Percentiles rank a stretch among this genome's conserved stretches.
Evolutionary conservation across 257 asterid species (phyloP).

Genomic region (Nicotiana paniculata): DNA sequence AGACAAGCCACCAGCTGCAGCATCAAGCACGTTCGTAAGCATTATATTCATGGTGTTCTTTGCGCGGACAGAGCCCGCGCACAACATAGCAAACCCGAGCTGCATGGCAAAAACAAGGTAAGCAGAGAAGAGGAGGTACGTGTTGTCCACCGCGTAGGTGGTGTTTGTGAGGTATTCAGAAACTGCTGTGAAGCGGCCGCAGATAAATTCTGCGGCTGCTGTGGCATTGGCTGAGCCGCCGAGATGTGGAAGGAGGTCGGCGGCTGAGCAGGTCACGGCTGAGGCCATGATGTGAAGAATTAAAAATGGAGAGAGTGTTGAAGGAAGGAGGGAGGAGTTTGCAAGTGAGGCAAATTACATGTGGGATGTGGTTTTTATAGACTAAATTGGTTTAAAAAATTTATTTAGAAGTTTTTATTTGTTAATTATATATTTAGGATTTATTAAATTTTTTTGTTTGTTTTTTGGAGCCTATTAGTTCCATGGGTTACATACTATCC

Average conservation of each 20-base stretch:
- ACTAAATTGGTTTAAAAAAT: background rate
- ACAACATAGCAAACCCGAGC: conserved; percentile 92
- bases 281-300: background rate
- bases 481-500: background rate
- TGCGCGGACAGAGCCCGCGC: conserved; percentile 94
- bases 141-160: conserved; percentile 56
- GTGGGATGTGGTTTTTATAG: conserved; percentile 1
- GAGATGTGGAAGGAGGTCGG: conserved; percentile 45
- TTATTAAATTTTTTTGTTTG: background rate
- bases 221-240: conserved; percentile 62
- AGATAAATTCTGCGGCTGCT: conserved; percentile 58
- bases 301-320: background rate
- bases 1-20: conserved; percentile 88
- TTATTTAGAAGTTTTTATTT: background rate
- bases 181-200: conserved; percentile 49
- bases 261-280: conserved; percentile 31
- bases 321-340: background rate
- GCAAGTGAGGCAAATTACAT: background rate
- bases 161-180: conserved; percentile 43
- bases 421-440: background rate
- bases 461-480: background rate
- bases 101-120: conserved; percentile 91
- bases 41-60: conserved; percentile 89
- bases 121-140: conserved; percentile 83
- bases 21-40: conserved; percentile 95